phyloP scores from a whole-genome alignment of 129 eudicot genomes.

The Rutidosis leptorrhynchoides region DNA sequence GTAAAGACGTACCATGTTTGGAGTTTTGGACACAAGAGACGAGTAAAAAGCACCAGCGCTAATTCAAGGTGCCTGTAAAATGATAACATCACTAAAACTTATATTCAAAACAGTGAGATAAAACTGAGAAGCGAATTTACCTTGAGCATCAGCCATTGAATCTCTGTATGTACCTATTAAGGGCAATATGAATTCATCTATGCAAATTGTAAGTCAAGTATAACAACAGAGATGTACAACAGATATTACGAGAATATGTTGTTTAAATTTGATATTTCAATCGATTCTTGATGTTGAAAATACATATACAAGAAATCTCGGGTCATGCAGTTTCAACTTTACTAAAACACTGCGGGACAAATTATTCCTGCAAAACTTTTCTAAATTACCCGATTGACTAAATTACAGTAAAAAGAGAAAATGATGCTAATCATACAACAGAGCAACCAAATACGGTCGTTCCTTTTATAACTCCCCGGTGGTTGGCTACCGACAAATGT shows the following conservation, averaged over 20 bases:
- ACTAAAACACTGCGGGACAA: slow-evolving; percentile 53
- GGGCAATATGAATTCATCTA: neutral
- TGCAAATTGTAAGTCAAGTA: slow-evolving; percentile 1
- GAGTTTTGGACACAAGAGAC: slow-evolving; percentile 10
- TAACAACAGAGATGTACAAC: neutral
- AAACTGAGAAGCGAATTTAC: slow-evolving; percentile 1
- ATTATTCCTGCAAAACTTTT: slow-evolving; percentile 86
- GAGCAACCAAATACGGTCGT: slow-evolving; percentile 47
- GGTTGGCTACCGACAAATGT: slow-evolving; percentile 42
- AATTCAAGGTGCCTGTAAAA: slow-evolving; percentile 15
- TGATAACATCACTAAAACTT: slow-evolving; percentile 7
- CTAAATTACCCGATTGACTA: slow-evolving; percentile 48
- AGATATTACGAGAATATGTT: slow-evolving; percentile 23
- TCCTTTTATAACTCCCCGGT: slow-evolving; percentile 36
- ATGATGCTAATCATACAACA: slow-evolving; percentile 75
- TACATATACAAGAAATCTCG: slow-evolving; percentile 60
- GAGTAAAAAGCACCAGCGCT: neutral
- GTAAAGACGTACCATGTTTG: slow-evolving; percentile 1
- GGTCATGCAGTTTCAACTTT: slow-evolving; percentile 52
- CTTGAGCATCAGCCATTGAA: slow-evolving; percentile 20
- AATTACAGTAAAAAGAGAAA: slow-evolving; percentile 41
- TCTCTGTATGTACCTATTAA: neutral
- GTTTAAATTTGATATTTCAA: slow-evolving; percentile 46
- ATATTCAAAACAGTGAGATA: neutral
- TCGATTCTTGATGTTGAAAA: slow-evolving; percentile 42